Conservation (phyloP, 108 stramenopile species). For the Cyclotella distinguenda region DNA sequence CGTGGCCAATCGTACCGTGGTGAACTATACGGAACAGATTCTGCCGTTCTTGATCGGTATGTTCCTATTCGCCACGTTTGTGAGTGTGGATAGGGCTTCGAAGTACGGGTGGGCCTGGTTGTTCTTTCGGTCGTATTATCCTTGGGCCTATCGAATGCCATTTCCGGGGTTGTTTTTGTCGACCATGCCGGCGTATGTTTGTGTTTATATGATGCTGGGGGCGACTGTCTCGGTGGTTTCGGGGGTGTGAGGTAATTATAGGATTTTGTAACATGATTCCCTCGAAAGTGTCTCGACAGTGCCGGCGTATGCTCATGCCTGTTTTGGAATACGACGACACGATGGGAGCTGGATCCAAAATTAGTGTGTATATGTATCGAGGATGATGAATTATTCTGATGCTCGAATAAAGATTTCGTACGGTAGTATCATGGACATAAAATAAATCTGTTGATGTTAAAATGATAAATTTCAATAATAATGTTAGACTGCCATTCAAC, state of each 20-base stretch:
- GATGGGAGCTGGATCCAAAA: too few species aligned
- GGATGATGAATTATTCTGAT: too few species aligned
- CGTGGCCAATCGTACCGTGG: constrained; percentile 14
- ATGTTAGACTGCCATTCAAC: too few species aligned
- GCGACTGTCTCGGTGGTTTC: neutral
- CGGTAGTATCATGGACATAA: too few species aligned
- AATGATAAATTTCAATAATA: too few species aligned
- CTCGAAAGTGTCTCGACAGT: too few species aligned
- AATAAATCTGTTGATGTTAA: too few species aligned
- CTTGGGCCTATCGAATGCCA: neutral
- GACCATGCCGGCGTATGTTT: constrained; percentile 17
- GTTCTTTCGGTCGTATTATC: constrained; percentile 21
- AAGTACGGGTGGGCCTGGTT: constrained; percentile 15
- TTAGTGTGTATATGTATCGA: too few species aligned
- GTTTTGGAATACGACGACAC: too few species aligned
- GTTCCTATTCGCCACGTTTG: constrained; percentile 14
- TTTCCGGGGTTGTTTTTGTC: constrained; percentile 20
- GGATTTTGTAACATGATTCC: too few species aligned
- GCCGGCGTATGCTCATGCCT: too few species aligned
- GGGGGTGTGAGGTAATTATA: neutral
- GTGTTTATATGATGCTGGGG: constrained; percentile 19
- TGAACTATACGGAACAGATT: constrained; percentile 15
- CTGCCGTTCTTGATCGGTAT: constrained; percentile 15
- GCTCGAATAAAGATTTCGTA: too few species aligned
- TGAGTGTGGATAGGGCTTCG: constrained; percentile 2